Conservation (phyloP, 306 rosid species). For the Fagus crenata region DNA sequence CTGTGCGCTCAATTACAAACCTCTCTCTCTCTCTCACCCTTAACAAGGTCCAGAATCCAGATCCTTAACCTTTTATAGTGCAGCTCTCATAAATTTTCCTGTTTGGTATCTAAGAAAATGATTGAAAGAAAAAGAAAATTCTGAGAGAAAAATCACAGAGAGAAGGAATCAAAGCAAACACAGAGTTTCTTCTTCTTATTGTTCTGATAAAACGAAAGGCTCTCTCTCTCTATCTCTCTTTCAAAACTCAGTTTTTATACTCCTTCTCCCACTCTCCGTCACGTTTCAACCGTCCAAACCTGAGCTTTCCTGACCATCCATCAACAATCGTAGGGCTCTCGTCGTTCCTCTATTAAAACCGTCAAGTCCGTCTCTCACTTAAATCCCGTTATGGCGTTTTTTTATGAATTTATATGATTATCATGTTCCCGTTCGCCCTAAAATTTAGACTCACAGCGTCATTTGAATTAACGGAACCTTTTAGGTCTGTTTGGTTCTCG, state of each 20-base stretch:
- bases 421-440: not conserved
- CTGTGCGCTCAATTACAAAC: constrained; percentile 32
- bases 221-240: constrained; percentile 26
- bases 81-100: constrained; percentile 22
- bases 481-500: constrained; percentile 30
- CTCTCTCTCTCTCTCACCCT: constrained; percentile 26
- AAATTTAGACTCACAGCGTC: constrained; percentile 29
- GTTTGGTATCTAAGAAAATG: constrained; percentile 24
- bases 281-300: constrained; percentile 45
- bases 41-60: constrained; percentile 46
- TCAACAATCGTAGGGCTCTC: constrained; percentile 44
- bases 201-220: constrained; percentile 54
- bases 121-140: constrained; percentile 17
- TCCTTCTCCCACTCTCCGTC: constrained; percentile 43
- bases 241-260: constrained; percentile 47
- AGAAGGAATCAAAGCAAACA: constrained; percentile 34
- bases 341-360: constrained; percentile 22
- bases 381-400: constrained; percentile 41
- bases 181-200: constrained; percentile 29
- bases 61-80: constrained; percentile 50
- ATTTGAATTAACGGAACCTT: constrained; percentile 43
- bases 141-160: constrained; percentile 9
- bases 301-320: constrained; percentile 40
- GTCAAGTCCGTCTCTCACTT: constrained; percentile 35
- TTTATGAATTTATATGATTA: too few relatives aligned